Evolutionary conservation across 495 filamentous ascomycete genomes (phyloP).

Genomic region (Penicillium psychrofluorescens): DNA sequence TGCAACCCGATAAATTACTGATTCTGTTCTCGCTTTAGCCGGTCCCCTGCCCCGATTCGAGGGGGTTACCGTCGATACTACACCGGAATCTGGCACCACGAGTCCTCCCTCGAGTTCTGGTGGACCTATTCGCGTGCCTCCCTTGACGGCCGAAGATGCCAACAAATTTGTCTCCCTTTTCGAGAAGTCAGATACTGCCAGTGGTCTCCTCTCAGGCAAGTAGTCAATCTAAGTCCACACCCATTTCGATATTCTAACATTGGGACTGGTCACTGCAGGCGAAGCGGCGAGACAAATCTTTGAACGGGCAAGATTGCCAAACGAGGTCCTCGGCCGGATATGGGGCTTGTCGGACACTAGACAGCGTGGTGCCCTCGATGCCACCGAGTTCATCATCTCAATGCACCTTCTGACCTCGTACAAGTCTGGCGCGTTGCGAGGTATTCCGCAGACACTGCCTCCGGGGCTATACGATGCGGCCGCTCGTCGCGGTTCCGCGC

Average conservation of each 20-base stretch:
- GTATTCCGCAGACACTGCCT: constrained; percentile 74
- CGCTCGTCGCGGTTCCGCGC: constrained; percentile 53
- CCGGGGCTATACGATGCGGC: constrained; percentile 89
- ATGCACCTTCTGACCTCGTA: constrained; percentile 94
- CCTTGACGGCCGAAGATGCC: constrained; percentile 81
- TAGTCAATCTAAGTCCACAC: not conserved
- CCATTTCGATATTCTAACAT: not conserved
- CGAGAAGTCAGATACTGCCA: constrained; percentile 73
- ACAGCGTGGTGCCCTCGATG: constrained; percentile 79
- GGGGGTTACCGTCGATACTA: constrained; percentile 45
- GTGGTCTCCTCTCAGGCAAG: constrained; percentile 73
- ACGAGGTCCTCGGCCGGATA: constrained; percentile 83
- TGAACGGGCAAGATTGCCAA: constrained; percentile 82
- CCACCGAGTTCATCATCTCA: constrained; percentile 92
- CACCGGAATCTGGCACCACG: constrained; percentile 33
- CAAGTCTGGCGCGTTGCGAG: constrained; percentile 73
- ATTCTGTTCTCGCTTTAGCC: constrained; percentile 39
- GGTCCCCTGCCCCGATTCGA: constrained; percentile 92
- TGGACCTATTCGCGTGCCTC: constrained; percentile 78
- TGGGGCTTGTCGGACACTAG: constrained; percentile 93
- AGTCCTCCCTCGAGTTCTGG: constrained; percentile 61
- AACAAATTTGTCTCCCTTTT: constrained; percentile 79
- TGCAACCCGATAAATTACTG: constrained; percentile 3
- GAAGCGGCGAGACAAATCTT: constrained; percentile 91
- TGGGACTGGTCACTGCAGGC: constrained; percentile 31